Evolutionary conservation across 2,329 filamentous ascomycete genomes (phyloP), one percentile per base, ranked within the genome.

Genomic region (Penicillium sp.): DNA sequence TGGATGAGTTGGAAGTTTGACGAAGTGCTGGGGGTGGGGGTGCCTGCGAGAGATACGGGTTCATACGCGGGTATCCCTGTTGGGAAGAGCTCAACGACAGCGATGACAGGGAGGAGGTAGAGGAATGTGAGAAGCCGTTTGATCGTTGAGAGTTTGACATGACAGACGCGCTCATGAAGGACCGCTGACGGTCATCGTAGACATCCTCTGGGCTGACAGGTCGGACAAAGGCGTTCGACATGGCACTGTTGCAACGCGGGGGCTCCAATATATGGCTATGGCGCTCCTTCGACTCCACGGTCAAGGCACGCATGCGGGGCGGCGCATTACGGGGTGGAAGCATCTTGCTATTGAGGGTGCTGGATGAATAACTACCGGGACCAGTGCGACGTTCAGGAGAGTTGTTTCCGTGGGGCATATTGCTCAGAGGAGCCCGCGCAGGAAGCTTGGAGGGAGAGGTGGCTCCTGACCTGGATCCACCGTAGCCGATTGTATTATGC

Each of bases 291-390:
- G 82, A 80, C 47, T 84, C 83, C 9, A 80, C 74, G 61, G 86
- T 86, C 29, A 97, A 81, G 43, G 96, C 91, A 63, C 93, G 87
- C 92, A 98, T 97, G 73, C 92, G 95, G 48, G 93, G 93, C 13
- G 93, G 93, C 35, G 91, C 91, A 1, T 88, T 82, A 68, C 84
- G 51, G 53, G 67, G 65, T 24, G 79, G 77, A 16, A 84, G 81
- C 54, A 84, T 72, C 51, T 80, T 77, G 45, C 81, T 77, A 47
- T 77, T 76, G 39, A 76, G 70, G 9, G 74, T 78, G 60, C 76
- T 77, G 44, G 72, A 73, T 7, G 74, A 75, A 57, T 76, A 77
- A 24, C 64, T 59, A 3, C 68, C 76, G 61, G 76, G 79, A 10
- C 69, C 78, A 37, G 73, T 75, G 10, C 82, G 80, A 44, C 92